A percentile compares a stretch with the other conserved stretches of the same genome.
phyloP scores from a whole-genome alignment of 2,329 filamentous ascomycete species.

The Sclerotiophoma versabilis region DNA sequence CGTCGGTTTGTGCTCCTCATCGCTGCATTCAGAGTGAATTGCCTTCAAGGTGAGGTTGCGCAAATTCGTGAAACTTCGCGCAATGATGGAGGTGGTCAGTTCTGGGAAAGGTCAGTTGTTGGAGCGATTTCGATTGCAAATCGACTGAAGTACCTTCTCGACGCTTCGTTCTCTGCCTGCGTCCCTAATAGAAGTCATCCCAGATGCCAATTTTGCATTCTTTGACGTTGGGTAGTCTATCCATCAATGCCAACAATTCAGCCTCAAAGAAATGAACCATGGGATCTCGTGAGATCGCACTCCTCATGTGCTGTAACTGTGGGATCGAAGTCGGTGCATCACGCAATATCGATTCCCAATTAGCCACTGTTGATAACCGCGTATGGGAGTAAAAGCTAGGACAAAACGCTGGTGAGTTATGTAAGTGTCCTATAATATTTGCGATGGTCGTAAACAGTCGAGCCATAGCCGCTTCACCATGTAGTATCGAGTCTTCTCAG shows the following conservation, averaged over 20 bases:
- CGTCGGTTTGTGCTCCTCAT: not conserved
- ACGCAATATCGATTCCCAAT: not conserved
- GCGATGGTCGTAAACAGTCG: too few relatives aligned
- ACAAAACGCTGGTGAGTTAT: too few relatives aligned
- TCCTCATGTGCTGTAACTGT: not conserved
- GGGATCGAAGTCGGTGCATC: not conserved
- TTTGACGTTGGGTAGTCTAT: not conserved
- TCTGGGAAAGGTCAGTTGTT: too few relatives aligned
- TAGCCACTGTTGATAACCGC: not conserved
- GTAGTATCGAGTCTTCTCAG: too few relatives aligned
- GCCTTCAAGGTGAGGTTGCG: not conserved
- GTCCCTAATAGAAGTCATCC: not conserved
- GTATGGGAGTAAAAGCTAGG: too few relatives aligned
- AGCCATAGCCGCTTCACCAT: too few relatives aligned
- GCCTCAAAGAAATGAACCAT: too few relatives aligned
- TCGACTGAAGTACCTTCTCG: not conserved
- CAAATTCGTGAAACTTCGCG: not conserved
- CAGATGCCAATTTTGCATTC: not conserved
- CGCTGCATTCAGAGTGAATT: not conserved
- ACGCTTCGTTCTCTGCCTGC: not conserved
- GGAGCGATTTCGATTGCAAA: not conserved
- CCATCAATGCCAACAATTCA: not conserved
- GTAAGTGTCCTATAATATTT: too few relatives aligned
- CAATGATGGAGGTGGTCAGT: not conserved
- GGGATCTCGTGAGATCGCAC: too few relatives aligned